These are phyloP conservation scores for Allomyces arbusculus DNA, from an alignment of 192 early-diverging fungal genomes.

Conservation along the genomic window DNA sequence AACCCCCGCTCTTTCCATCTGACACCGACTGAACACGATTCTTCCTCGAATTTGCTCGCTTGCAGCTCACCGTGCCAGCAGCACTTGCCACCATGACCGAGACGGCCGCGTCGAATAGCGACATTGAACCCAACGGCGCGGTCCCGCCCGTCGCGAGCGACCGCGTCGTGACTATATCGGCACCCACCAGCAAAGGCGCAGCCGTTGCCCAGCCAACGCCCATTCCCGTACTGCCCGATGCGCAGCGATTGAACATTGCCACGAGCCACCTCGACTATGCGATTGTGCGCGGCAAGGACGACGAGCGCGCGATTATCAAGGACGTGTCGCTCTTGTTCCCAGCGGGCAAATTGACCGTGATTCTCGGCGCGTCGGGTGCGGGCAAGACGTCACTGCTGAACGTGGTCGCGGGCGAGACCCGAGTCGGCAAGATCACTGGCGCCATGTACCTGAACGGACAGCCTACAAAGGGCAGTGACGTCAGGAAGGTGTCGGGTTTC, in stretches of 20 bases:
- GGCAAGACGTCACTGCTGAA: slow-evolving; percentile 6
- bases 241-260: background rate
- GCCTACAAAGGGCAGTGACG: slow-evolving; percentile 37
- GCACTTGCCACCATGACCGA: too few relatives aligned
- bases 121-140: too few relatives aligned
- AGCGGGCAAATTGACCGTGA: slow-evolving; percentile 1
- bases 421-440: slow-evolving; percentile 14
- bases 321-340: background rate
- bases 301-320: background rate
- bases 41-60: too few relatives aligned
- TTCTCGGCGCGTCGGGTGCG: slow-evolving; percentile 6
- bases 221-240: background rate
- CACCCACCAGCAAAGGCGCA: too few relatives aligned
- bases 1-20: too few relatives aligned
- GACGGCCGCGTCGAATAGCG: too few relatives aligned
- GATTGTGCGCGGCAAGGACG: background rate
- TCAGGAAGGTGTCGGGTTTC: slow-evolving; percentile 30
- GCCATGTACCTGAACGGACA: slow-evolving; percentile 36
- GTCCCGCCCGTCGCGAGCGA: too few relatives aligned
- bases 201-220: background rate
- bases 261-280: background rate
- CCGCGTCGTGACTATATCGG: too few relatives aligned
- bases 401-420: background rate
- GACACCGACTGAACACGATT: too few relatives aligned
- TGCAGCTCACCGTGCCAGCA: too few relatives aligned